Conservation (phyloP, 495 filamentous ascomycete species). For the Chlorociboria aeruginascens region DNA sequence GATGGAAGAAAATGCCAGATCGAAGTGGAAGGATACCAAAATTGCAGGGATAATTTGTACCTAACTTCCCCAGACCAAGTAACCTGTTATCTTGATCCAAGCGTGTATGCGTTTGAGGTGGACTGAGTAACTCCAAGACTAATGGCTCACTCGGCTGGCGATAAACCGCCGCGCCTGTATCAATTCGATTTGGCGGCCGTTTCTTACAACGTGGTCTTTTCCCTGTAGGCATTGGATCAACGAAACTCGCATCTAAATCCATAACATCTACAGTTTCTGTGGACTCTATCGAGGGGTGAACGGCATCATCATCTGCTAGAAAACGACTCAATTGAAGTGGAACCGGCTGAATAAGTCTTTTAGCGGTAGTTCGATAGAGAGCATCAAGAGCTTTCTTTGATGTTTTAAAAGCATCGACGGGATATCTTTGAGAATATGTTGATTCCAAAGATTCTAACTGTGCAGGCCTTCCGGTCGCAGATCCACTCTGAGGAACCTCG, state of each 20-base stretch:
- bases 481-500: background rate
- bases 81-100: constrained; percentile 31
- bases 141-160: constrained; percentile 36
- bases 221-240: constrained; percentile 2
- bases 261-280: constrained; percentile 18
- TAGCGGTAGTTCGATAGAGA: constrained; percentile 24
- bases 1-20: constrained; percentile 61
- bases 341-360: background rate
- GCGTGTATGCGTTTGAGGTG: constrained; percentile 8
- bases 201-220: constrained; percentile 25
- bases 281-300: constrained; percentile 9
- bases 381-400: constrained; percentile 36
- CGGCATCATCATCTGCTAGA: constrained; percentile 17
- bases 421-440: constrained; percentile 15
- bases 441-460: constrained; percentile 34
- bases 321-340: constrained; percentile 15
- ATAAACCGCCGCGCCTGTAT: constrained; percentile 35
- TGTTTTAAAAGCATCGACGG: constrained; percentile 20
- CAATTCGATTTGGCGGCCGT: constrained; percentile 39
- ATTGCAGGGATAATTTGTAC: constrained; percentile 57
- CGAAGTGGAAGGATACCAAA: constrained; percentile 62
- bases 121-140: constrained; percentile 19
- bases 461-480: constrained; percentile 24
- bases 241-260: constrained; percentile 17
- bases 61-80: constrained; percentile 43